Conservation (phyloP, 345 rosid genomes). For the Syzygium grande region DNA sequence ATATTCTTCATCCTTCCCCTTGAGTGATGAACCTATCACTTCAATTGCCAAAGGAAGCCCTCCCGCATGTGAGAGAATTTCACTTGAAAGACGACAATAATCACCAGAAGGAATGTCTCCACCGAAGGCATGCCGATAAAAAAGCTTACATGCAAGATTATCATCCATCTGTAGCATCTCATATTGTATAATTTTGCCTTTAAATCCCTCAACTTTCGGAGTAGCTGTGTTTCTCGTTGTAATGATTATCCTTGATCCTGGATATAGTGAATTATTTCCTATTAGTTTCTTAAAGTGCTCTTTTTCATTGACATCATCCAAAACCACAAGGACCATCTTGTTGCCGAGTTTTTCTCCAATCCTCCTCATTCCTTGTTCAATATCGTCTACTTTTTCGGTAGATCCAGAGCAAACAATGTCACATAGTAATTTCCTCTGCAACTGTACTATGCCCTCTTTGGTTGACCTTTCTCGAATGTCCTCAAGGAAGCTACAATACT, state of each 20-base stretch:
- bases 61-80: neutral
- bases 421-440: neutral
- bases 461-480: neutral
- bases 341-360: neutral
- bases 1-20: too few species aligned
- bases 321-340: neutral
- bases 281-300: neutral
- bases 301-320: neutral
- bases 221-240: neutral
- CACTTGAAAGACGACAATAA: neutral
- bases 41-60: neutral
- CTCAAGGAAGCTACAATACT: neutral
- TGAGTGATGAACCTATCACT: neutral
- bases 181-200: fast-evolving
- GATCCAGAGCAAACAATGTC: fast-evolving
- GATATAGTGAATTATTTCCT: neutral
- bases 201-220: neutral
- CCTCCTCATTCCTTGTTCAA: neutral
- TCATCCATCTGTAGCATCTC: neutral
- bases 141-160: neutral
- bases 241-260: neutral
- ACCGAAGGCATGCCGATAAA: neutral
- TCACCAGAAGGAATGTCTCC: neutral
- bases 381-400: fast-evolving
- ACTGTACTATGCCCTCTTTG: fast-evolving